A percentile compares a stretch with the other conserved stretches of the same genome.
Evolutionary conservation across 352 stramenopile species (phyloP).

Genomic region (Phytophthora litchii): DNA sequence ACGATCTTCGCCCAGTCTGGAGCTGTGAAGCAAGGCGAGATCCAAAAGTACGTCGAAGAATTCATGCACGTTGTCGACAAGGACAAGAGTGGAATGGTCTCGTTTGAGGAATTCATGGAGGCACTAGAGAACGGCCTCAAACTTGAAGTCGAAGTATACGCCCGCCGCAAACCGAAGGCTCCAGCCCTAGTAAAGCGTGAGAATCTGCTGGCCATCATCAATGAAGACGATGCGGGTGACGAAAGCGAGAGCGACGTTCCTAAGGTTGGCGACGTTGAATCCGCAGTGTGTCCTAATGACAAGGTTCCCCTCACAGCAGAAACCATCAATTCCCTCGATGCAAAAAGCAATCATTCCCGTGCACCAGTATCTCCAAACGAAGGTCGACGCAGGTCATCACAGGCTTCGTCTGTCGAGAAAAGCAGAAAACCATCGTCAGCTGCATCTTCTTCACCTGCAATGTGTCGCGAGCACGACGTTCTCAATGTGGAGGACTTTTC

Average conservation of each 20-base stretch:
- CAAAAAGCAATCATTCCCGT: slow-evolving; percentile 23
- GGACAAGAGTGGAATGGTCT: slow-evolving; percentile 71
- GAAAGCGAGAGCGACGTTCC: slow-evolving; percentile 15
- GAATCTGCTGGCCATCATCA: slow-evolving; percentile 22
- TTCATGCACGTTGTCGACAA: slow-evolving; percentile 78
- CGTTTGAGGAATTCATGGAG: slow-evolving; percentile 85
- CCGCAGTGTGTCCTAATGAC: neutral
- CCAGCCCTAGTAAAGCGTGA: slow-evolving; percentile 23
- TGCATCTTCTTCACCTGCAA: slow-evolving; percentile 20
- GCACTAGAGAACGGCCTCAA: slow-evolving; percentile 76
- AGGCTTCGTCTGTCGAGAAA: slow-evolving; percentile 30
- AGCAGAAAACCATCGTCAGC: slow-evolving; percentile 21
- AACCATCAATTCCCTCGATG: slow-evolving; percentile 3
- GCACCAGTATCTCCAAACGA: slow-evolving; percentile 13
- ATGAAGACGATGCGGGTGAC: slow-evolving; percentile 22
- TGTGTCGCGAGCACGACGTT: slow-evolving; percentile 30
- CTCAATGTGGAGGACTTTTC: slow-evolving; percentile 34
- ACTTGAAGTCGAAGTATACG: slow-evolving; percentile 77
- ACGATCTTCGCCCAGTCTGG: slow-evolving; percentile 75
- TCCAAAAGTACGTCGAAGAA: slow-evolving; percentile 72
- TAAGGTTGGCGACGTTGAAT: slow-evolving; percentile 11
- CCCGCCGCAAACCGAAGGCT: slow-evolving; percentile 46
- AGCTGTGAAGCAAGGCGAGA: slow-evolving; percentile 64
- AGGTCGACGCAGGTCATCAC: slow-evolving; percentile 17
- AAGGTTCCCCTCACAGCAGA: slow-evolving; percentile 9